A percentile compares a stretch with the other conserved stretches of the same genome.
Conservation (phyloP, 371 early-diverging fungal species). For the Zychaea mexicana region DNA sequence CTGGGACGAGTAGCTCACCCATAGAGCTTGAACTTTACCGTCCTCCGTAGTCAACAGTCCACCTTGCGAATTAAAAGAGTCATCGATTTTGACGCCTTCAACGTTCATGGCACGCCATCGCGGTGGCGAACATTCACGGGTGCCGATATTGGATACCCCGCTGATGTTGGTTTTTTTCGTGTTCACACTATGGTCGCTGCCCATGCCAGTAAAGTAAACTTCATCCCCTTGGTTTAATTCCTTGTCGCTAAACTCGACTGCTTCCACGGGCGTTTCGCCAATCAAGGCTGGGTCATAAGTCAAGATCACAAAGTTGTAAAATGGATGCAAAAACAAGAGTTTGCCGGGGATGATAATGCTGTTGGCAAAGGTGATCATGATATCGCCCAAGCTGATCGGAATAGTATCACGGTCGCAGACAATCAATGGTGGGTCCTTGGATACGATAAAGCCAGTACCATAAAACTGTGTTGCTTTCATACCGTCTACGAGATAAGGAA, state of each 20-base stretch:
- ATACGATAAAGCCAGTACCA: conserved; percentile 80
- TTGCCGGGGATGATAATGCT: conserved; percentile 76
- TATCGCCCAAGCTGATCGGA: conserved; percentile 76
- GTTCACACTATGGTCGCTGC: conserved; percentile 52
- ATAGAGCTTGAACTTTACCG: conserved; percentile 73
- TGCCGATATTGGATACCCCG: conserved; percentile 62
- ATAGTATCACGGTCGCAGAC: conserved; percentile 81
- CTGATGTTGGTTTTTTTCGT: conserved; percentile 63
- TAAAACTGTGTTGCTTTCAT: conserved; percentile 64
- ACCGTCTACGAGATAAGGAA: conserved; percentile 74
- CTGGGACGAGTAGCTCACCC: conserved; percentile 75
- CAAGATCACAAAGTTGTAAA: conserved; percentile 80
- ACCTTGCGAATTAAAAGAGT: conserved; percentile 40
- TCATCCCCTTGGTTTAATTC: conserved; percentile 67
- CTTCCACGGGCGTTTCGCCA: conserved; percentile 74
- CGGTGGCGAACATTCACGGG: conserved; percentile 63
- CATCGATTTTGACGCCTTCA: conserved; percentile 69
- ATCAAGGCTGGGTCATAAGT: conserved; percentile 72
- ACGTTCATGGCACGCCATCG: conserved; percentile 76
- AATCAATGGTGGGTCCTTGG: conserved; percentile 68
- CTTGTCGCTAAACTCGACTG: conserved; percentile 54
- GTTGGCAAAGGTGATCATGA: conserved; percentile 80
- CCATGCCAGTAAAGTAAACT: conserved; percentile 67
- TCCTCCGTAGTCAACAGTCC: conserved; percentile 74
- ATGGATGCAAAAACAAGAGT: conserved; percentile 74